Conservation (phyloP, 1,284 basidiomycete species). For the Trichosporon faecale region DNA sequence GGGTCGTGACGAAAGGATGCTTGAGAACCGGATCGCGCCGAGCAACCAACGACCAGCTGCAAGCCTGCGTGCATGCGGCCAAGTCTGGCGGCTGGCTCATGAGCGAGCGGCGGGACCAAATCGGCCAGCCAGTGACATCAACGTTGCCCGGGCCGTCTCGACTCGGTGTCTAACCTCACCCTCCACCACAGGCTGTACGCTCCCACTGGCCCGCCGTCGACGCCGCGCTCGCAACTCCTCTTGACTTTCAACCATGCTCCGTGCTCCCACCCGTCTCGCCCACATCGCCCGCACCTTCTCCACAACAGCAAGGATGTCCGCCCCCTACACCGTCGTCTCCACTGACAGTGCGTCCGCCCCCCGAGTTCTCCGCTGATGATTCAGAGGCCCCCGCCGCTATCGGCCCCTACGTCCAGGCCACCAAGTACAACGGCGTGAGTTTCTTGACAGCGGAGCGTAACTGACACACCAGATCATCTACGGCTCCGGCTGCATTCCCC, state of each 20-base stretch:
- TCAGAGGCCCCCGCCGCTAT: conserved; percentile 79
- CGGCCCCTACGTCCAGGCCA: conserved; percentile 86
- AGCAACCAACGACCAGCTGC: background rate
- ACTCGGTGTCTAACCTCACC: background rate
- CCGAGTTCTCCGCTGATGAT: background rate
- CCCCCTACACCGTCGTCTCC: conserved; percentile 50
- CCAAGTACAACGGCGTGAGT: conserved; percentile 69
- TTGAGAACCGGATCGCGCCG: conserved; percentile 3
- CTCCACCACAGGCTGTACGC: background rate
- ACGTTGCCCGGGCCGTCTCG: background rate
- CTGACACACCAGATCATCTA: conserved; percentile 62
- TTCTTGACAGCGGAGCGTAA: background rate
- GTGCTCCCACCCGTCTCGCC: background rate
- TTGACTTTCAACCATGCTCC: conserved; percentile 12
- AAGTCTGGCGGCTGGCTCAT: background rate
- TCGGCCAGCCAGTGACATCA: conserved; percentile 3
- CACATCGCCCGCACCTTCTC: conserved; percentile 14
- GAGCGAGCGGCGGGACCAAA: background rate
- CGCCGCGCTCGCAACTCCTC: background rate
- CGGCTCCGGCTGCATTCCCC: conserved; percentile 83
- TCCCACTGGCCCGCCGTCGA: background rate
- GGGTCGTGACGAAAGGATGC: background rate
- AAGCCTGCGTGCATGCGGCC: background rate
- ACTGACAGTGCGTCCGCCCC: conserved; percentile 44
- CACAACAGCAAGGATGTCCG: conserved; percentile 28